Evolutionary conservation across 1,284 basidiomycete species (phyloP), one percentile per base, ranked within the genome.

Genomic region (Earliella scabrosa): DNA sequence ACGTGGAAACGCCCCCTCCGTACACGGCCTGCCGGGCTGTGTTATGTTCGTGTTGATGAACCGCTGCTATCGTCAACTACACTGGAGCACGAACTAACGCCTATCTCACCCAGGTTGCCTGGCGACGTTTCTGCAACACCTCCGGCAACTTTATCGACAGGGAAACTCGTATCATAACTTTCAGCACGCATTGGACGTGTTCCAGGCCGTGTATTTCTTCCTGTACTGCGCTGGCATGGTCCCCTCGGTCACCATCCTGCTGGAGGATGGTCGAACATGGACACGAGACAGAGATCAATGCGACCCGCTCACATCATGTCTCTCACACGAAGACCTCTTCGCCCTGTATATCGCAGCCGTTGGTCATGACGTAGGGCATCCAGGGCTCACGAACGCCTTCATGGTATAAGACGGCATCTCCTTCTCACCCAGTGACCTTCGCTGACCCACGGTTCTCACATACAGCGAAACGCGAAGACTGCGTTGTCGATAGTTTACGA

Each of bases 141-240:
- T 97, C 13, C 85, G 90, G 29, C 85, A 86, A 32, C 88, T 95
- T 52, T 98, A 98, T 70, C 90, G 95, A 60, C 82, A 84, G 44
- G 87, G 89, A 50, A 97, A 97, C 74, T 89, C 91, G 14, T 98
- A 98, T 73, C 95, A 98, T 77, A 98, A 98, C 69, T 97, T 96
- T 69, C 87, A 93, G 56, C 95, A 98, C 72, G 95, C 95, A 1
- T 79, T 97, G 43, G 96, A 98, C 70, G 96, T 98, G 11, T 82
- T 97, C 21, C 95, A 98, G 71, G 95, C 95, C 1, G 86, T 88
- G 2, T 94, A 97, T 68, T 86, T 83, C 24, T 97, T 96, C 75
- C 77, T 98, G 26, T 81, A 81, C 47, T 77, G 83, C 23, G 88
- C 92, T 16, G 88, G 87, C 16, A 81, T 91, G 68, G 92, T 93